phyloP scores from a whole-genome alignment of 768 basidiomycete genomes.

The Infundibulicybe gibba region DNA sequence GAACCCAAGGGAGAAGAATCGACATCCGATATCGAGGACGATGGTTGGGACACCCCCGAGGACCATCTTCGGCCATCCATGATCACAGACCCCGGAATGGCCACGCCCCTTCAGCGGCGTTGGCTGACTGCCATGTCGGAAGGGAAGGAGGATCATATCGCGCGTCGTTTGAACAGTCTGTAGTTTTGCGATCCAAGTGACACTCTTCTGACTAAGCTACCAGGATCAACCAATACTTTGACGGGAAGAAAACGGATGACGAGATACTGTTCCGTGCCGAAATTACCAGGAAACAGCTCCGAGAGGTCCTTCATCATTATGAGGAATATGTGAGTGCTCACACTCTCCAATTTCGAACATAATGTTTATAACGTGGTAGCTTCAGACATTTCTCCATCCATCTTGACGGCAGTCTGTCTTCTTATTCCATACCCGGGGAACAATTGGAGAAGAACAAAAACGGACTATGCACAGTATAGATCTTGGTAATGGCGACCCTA shows the following conservation, averaged over 20 bases:
- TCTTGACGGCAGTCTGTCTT: slow-evolving; percentile 21
- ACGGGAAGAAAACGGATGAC: slow-evolving; percentile 88
- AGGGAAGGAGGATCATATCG: slow-evolving; percentile 67
- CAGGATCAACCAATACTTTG: slow-evolving; percentile 91
- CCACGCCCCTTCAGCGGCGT: slow-evolving; percentile 71
- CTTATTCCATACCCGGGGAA: no score
- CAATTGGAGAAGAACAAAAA: no score
- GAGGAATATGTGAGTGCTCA: slow-evolving; percentile 72
- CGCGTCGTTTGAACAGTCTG: slow-evolving; percentile 79
- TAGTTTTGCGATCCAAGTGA: background rate
- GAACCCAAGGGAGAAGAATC: slow-evolving; percentile 36
- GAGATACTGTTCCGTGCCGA: slow-evolving; percentile 91
- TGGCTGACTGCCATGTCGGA: slow-evolving; percentile 94
- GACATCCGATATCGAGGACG: slow-evolving; percentile 32
- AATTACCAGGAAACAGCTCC: slow-evolving; percentile 78
- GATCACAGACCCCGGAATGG: slow-evolving; percentile 79
- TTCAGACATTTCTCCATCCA: slow-evolving; percentile 52
- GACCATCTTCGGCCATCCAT: slow-evolving; percentile 55
- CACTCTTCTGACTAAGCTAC: background rate
- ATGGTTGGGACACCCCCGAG: slow-evolving; percentile 47
- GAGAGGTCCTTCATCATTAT: slow-evolving; percentile 81
- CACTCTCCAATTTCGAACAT: background rate
- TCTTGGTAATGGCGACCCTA: no score
- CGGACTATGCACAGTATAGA: no score
- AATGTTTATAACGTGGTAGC: slow-evolving; percentile 20